Percentiles rank a stretch among this genome's conserved stretches.
phyloP scores from a whole-genome alignment of 495 filamentous ascomycete genomes.

The Trichodelitschia bisporula region DNA sequence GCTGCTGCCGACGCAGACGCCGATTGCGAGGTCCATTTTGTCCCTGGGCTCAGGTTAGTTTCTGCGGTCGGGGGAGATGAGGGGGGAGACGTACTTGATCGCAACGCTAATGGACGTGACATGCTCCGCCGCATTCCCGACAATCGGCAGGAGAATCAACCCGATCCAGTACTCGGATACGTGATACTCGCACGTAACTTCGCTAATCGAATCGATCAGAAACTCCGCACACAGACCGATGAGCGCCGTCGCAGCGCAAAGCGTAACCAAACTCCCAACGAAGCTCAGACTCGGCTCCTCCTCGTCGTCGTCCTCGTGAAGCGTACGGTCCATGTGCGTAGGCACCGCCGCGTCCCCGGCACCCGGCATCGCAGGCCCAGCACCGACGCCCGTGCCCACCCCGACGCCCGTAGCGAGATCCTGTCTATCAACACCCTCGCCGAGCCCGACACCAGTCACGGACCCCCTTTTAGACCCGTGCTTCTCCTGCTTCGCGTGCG shows the following conservation, averaged over 20 bases:
- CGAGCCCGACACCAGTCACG: too few species aligned
- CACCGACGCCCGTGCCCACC: too few species aligned
- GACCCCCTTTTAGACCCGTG: too few species aligned
- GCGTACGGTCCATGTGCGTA: conserved; percentile 4
- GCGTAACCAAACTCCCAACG: conserved; percentile 36
- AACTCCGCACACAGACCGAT: conserved; percentile 1
- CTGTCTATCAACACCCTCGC: too few species aligned
- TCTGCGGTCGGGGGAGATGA: background rate
- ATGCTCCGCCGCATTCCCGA: conserved; percentile 74
- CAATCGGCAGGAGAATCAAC: conserved; percentile 68
- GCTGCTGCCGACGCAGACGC: conserved; percentile 59
- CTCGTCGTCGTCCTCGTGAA: conserved; percentile 29
- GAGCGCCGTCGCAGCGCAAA: conserved; percentile 29
- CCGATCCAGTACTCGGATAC: conserved; percentile 60
- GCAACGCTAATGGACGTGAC: conserved; percentile 72
- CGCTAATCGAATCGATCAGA: conserved; percentile 11
- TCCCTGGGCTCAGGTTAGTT: too few species aligned
- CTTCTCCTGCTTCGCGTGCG: too few species aligned
- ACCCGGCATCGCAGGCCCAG: too few species aligned
- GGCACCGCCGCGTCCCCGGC: conserved; percentile 28
- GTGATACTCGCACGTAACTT: background rate
- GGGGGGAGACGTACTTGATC: background rate
- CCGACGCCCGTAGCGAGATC: too few species aligned
- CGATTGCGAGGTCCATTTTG: conserved; percentile 63
- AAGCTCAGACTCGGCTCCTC: conserved; percentile 46